phyloP scores from a whole-genome alignment of 2,329 filamentous ascomycete genomes.

The Parastagonospora avenae region DNA sequence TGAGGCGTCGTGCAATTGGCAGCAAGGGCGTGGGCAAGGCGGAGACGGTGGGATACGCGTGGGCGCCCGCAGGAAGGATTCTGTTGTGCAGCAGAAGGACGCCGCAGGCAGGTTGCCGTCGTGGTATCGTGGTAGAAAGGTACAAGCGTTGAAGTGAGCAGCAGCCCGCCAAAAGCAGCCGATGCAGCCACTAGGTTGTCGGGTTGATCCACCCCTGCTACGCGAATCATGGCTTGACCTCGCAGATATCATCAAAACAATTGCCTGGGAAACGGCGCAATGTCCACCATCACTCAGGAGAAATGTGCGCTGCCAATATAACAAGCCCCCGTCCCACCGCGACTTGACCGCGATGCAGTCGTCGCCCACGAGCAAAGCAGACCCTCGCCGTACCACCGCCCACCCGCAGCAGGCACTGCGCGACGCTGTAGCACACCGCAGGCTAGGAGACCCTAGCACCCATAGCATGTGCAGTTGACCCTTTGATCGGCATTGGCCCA shows the following conservation, averaged over 20 bases:
- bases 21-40: slow-evolving; percentile 5
- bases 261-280: slow-evolving; percentile 20
- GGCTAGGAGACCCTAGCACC: background rate
- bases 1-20: background rate
- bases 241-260: slow-evolving; percentile 19
- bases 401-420: background rate
- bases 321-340: background rate
- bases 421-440: background rate
- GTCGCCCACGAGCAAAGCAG: background rate
- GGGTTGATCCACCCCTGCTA: background rate
- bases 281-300: slow-evolving; percentile 6
- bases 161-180: slow-evolving; percentile 5
- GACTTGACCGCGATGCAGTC: background rate
- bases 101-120: slow-evolving; percentile 2
- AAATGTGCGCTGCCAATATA: background rate
- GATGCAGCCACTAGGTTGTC: background rate
- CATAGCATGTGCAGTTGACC: slow-evolving; percentile 2
- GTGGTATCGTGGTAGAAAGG: background rate
- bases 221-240: slow-evolving; percentile 10
- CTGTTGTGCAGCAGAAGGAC: slow-evolving; percentile 1
- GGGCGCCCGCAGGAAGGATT: background rate
- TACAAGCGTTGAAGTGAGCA: slow-evolving; percentile 6
- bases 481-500: background rate
- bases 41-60: background rate
- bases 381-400: slow-evolving; percentile 5